Evolutionary conservation across 2,329 filamentous ascomycete species (phyloP), one percentile per base, ranked within the genome.

Genomic region (Leptographium wingfieldii): DNA sequence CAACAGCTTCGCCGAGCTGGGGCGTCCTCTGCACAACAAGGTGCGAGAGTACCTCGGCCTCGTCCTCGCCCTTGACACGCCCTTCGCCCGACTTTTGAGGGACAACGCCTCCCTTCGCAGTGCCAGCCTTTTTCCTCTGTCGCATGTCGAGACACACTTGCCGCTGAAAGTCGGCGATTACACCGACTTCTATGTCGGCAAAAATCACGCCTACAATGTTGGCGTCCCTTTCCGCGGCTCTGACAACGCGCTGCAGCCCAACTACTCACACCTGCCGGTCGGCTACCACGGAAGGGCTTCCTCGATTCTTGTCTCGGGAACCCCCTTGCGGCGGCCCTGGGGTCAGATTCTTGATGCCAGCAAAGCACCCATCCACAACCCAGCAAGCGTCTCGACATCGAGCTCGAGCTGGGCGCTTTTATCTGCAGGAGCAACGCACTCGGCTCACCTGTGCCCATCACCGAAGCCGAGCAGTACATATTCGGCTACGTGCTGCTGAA

Each of bases 401-500:
- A 95, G 71, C 77, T 94, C 1, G 90, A 95, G 70, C 73, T 95
- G 19, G 90, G 87, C 1, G 87, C 84, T 51, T 90, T 92, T 67
- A 77, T 94, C 9, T 84, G 82, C 70, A 81, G 74, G 56, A 74
- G 78, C 0, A 91, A 88, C 67, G 71, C 77, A 1, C 76, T 90
- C 67, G 88, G 88, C 9, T 73, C 80, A 59, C 79, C 83, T 0
- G 77, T 94, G 27, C 72, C 76, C 0, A 80, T 92, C 25, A 72
- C 75, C 3, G 74, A 86, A 52, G 89, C 89, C 0, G 83, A 85
- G 58, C 80, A 88, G 25, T 78, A 84, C 66, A 78, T 95, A 31
- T 94, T 94, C 68, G 90, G 90, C 14, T 78, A 90, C 35, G 89
- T 94, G 0, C 72, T 95, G 60, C 81, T 95, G 77, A 95, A 95